phyloP scores from a whole-genome alignment of 768 basidiomycete species.

The Hericium erinaceus region DNA sequence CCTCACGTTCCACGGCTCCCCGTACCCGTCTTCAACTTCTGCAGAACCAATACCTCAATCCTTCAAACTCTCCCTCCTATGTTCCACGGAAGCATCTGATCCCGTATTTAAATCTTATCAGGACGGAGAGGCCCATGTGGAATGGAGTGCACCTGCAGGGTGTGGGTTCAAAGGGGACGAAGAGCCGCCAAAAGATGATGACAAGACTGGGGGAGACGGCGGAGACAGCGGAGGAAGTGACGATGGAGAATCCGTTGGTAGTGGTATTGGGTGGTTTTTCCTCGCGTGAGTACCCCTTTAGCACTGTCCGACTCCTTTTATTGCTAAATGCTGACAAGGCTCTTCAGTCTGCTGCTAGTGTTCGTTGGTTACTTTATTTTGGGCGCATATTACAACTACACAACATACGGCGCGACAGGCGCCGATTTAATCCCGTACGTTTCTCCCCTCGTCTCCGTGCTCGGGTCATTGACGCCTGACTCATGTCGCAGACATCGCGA shows the following conservation, averaged over 20 bases:
- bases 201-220: slow-evolving; percentile 24
- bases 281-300: slow-evolving; percentile 46
- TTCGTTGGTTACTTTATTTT: slow-evolving; percentile 63
- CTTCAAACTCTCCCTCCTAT: slow-evolving; percentile 53
- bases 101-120: slow-evolving; percentile 56
- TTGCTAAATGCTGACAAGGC: slow-evolving; percentile 1
- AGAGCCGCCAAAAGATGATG: slow-evolving; percentile 16
- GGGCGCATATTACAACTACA: slow-evolving; percentile 84
- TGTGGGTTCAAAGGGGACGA: slow-evolving; percentile 33
- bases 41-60: slow-evolving; percentile 40
- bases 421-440: slow-evolving; percentile 78
- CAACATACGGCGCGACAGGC: slow-evolving; percentile 78
- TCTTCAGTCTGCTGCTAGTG: slow-evolving; percentile 48
- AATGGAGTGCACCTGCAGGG: slow-evolving; percentile 56
- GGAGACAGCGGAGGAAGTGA: slow-evolving; percentile 9
- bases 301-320: background rate
- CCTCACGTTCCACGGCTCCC: slow-evolving; percentile 46
- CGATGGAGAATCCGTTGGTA: slow-evolving; percentile 35
- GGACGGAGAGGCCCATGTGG: slow-evolving; percentile 39
- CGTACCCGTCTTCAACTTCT: slow-evolving; percentile 46
- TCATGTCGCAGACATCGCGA: slow-evolving; percentile 59
- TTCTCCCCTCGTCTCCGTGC: background rate
- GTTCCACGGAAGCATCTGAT: slow-evolving; percentile 29
- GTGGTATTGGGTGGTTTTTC: slow-evolving; percentile 86
- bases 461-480: slow-evolving; percentile 1